Evolutionary conservation across 2,329 filamentous ascomycete genomes (phyloP), one percentile per base, ranked within the genome.

Genomic region (Fusarium abutilonis): DNA sequence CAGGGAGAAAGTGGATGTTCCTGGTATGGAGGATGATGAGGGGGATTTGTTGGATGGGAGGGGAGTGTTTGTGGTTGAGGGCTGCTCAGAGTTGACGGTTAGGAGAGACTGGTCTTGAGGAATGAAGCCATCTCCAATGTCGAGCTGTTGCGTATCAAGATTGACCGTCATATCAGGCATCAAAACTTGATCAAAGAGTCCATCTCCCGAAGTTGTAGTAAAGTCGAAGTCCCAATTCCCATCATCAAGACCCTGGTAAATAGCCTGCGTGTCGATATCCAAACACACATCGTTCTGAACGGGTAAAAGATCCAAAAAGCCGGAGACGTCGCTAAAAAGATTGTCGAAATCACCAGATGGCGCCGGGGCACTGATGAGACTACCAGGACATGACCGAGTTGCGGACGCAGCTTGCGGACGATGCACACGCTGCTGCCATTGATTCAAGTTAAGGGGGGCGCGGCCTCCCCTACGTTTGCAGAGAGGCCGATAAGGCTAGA

Each of bases 371-470:
- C 34, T 58, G 57, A 49, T 44, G 29, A 41, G 62, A 64, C 61
- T 68, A 64, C 66, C 52, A 62, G 57, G 41, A 52, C 64, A 66
- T 68, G 51, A n/a, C 26, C 43, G n/a, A 17, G 21, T 31, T 9
- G 14, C 61, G 53, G 49, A 38, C 32, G 32, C 68, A 68, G 8
- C 1, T 15, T 28, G 61, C 26, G 9, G 49, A n/a, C 6, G 62
- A 35, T 59, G 66, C 38, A 26, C 49, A 28, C n/a, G 54, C 29
- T 49, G 60, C 57, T n/a, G 2, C 55, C 68, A 70, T 70, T 67
- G 66, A 56, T 70, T 69, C 68, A 70, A 68, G 67, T 67, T 70
- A 63, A 40, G 62, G 66, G 62, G 63, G 67, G 41, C 17, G 48
- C 60, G 65, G 67, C 67, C 67, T 70, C 63, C 67, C 67, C 65